Conservation (phyloP, 257 asterid species). For the Solanum habrochaites region DNA sequence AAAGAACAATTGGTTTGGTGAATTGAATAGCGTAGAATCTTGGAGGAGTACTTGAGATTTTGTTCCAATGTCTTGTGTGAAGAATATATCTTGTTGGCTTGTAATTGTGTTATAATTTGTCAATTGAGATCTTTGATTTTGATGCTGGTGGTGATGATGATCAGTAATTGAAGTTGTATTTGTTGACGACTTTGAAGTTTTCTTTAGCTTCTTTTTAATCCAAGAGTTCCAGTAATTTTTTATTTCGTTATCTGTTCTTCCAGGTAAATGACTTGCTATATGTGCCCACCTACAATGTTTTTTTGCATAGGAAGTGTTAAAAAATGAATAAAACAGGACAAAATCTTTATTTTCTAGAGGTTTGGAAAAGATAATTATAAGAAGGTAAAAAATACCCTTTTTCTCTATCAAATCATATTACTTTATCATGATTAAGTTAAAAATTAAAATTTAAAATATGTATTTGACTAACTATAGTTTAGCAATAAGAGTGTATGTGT, state of each 20-base stretch:
- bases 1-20: slow-evolving; percentile 43
- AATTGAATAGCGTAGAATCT: slow-evolving; percentile 10
- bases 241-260: slow-evolving; percentile 88
- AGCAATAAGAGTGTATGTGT: neutral
- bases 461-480: neutral
- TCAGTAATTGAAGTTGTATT: neutral
- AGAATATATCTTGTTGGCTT: slow-evolving; percentile 24
- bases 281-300: slow-evolving; percentile 78
- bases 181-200: slow-evolving; percentile 22
- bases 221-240: slow-evolving; percentile 95
- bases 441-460: neutral
- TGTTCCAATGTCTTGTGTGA: slow-evolving; percentile 27
- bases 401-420: neutral
- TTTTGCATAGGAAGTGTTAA: neutral
- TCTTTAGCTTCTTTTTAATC: slow-evolving; percentile 77
- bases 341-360: neutral
- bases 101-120: slow-evolving; percentile 9
- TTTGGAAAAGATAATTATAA: neutral
- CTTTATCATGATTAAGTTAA: neutral
- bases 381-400: neutral
- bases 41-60: slow-evolving; percentile 13
- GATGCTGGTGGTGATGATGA: neutral
- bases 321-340: neutral
- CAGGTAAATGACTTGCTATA: slow-evolving; percentile 89
- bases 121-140: slow-evolving; percentile 19